phyloP scores from a whole-genome alignment of 176 grass and related monocot genomes.

The Lolium rigidum region DNA sequence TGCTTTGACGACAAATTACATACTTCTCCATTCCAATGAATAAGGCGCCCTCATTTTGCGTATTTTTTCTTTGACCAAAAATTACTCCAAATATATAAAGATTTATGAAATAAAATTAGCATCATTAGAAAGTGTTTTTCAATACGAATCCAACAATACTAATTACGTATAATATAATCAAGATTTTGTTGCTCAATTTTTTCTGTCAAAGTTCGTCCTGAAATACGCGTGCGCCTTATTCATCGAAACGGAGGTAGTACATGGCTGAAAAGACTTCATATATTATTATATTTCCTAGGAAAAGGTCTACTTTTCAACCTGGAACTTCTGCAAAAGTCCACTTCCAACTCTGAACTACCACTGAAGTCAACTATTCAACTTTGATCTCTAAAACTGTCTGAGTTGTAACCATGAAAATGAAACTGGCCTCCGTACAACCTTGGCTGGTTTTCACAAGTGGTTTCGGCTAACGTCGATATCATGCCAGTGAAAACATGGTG shows the following conservation, averaged over 20 bases:
- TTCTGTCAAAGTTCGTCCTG: too few relatives aligned
- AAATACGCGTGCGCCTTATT: too few relatives aligned
- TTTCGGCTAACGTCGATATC: background rate
- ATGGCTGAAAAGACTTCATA: background rate
- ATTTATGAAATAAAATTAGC: too few relatives aligned
- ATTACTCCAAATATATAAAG: too few relatives aligned
- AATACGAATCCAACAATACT: too few relatives aligned
- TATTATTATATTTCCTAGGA: background rate
- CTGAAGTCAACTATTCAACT: background rate
- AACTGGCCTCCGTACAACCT: background rate
- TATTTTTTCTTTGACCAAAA: too few relatives aligned
- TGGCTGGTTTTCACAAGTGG: conserved; percentile 14
- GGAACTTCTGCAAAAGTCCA: background rate
- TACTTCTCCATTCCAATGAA: too few relatives aligned
- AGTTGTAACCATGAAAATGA: conserved; percentile 12
- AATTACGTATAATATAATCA: too few relatives aligned
- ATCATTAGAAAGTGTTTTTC: too few relatives aligned
- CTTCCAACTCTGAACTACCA: background rate
- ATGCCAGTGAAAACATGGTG: background rate
- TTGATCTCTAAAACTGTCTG: background rate
- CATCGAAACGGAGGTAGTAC: too few relatives aligned
- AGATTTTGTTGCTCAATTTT: too few relatives aligned
- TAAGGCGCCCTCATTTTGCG: too few relatives aligned
- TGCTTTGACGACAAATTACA: background rate
- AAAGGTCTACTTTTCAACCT: background rate